Conservation (phyloP, 1,139 yeast genomes). For the Kodamaea ohmeri region DNA sequence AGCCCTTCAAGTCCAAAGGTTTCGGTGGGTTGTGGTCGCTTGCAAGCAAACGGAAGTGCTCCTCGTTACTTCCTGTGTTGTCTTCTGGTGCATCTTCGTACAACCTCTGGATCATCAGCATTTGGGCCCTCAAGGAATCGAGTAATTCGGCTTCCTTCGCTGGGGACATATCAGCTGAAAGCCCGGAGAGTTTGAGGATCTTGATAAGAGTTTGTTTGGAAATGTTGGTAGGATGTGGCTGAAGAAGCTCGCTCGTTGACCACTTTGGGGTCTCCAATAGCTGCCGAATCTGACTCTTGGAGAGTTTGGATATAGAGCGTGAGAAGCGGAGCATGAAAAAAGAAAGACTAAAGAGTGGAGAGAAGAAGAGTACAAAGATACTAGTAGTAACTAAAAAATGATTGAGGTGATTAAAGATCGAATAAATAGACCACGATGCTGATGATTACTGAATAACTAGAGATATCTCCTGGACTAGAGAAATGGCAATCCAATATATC, state of each 20-base stretch:
- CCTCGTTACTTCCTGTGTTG: conserved; percentile 15
- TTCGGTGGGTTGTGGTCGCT: conserved; percentile 30
- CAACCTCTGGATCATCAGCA: conserved; percentile 44
- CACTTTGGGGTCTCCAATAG: conserved; percentile 26
- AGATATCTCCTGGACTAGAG: too few relatives aligned
- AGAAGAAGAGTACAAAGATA: too few relatives aligned
- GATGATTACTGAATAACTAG: too few relatives aligned
- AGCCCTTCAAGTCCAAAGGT: conserved; percentile 24
- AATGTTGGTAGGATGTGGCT: conserved; percentile 16
- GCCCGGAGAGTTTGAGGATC: conserved; percentile 46
- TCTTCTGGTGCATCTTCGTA: conserved; percentile 23
- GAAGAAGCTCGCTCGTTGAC: conserved; percentile 26
- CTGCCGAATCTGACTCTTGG: conserved; percentile 7
- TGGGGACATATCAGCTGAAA: conserved; percentile 25
- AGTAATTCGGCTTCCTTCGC: conserved; percentile 28
- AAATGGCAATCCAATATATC: too few relatives aligned
- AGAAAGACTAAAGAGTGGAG: not conserved
- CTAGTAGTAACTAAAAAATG: too few relatives aligned
- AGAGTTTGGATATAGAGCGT: not conserved
- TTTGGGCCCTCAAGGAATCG: conserved; percentile 40
- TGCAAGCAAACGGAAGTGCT: conserved; percentile 34
- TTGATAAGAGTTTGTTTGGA: conserved; percentile 23
- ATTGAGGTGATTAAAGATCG: too few relatives aligned
- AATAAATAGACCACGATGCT: too few relatives aligned
- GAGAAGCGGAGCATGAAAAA: not conserved